These are phyloP conservation scores for Ceratobasidium sp. DNA, from an alignment of 1,284 basidiomycete genomes.

Conservation along the genomic window DNA sequence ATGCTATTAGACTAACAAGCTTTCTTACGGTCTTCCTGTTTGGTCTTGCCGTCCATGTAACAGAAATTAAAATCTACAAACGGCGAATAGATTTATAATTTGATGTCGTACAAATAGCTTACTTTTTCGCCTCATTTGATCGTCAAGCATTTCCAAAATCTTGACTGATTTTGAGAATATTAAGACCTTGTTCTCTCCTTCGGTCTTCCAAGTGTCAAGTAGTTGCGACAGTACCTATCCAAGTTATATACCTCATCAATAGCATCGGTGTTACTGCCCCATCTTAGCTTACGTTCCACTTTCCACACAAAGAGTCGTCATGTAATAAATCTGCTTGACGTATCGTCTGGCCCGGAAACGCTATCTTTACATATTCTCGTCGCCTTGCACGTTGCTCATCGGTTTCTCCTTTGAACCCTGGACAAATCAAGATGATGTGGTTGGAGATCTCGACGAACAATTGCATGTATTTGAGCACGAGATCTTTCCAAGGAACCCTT, in stretches of 20 bases:
- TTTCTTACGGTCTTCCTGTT: slow-evolving; percentile 66
- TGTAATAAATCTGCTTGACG: slow-evolving; percentile 62
- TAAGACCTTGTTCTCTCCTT: slow-evolving; percentile 72
- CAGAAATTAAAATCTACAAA: slow-evolving; percentile 66
- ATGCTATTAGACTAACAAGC: background rate
- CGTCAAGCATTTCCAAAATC: slow-evolving; percentile 78
- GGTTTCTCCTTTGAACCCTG: slow-evolving; percentile 56
- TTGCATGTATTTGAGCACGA: slow-evolving; percentile 71
- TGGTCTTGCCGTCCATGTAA: slow-evolving; percentile 75
- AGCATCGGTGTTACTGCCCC: background rate
- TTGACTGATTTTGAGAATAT: slow-evolving; percentile 89
- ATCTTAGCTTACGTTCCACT: slow-evolving; percentile 69
- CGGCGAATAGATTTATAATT: slow-evolving; percentile 4
- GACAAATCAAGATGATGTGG: slow-evolving; percentile 81
- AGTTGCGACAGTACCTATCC: slow-evolving; percentile 44
- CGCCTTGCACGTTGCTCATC: slow-evolving; percentile 61
- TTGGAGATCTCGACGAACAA: slow-evolving; percentile 82
- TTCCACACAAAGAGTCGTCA: slow-evolving; percentile 74
- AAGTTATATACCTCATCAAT: background rate
- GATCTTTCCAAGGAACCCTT: slow-evolving; percentile 55
- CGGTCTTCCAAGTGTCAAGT: slow-evolving; percentile 48
- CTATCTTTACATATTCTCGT: slow-evolving; percentile 56
- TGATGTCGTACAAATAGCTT: slow-evolving; percentile 37
- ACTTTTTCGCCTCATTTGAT: slow-evolving; percentile 67
- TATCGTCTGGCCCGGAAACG: slow-evolving; percentile 58